phyloP scores from a whole-genome alignment of 2,329 filamentous ascomycete species.

The Calonectria hongkongensis region DNA sequence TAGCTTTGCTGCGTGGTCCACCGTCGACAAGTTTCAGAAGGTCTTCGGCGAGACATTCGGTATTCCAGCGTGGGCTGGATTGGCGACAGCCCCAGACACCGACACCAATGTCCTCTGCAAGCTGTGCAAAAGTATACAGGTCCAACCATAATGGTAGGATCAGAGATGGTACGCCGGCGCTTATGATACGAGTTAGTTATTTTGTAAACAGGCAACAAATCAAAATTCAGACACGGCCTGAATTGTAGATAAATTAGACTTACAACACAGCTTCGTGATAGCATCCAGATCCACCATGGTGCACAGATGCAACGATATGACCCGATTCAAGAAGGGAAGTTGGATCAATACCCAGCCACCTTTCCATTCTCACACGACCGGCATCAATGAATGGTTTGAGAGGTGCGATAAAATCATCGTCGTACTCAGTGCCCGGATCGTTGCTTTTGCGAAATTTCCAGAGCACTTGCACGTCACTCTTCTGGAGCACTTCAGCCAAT shows the following conservation, averaged over 20 bases:
- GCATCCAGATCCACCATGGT: conserved; percentile 12
- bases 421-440: background rate
- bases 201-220: background rate
- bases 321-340: background rate
- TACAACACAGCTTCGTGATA: conserved; percentile 17
- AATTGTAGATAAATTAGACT: background rate
- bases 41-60: background rate
- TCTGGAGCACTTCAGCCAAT: background rate
- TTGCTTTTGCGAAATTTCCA: conserved; percentile 17
- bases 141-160: background rate
- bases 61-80: background rate
- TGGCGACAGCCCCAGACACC: background rate
- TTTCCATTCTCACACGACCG: conserved; percentile 4
- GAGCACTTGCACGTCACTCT: background rate
- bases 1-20: background rate
- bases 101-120: conserved; percentile 9
- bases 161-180: background rate
- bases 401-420: background rate
- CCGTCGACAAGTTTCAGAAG: background rate
- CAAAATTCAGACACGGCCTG: background rate
- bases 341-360: conserved; percentile 14
- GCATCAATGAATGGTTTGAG: background rate
- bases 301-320: conserved; percentile 10
- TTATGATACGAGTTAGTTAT: background rate
- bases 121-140: background rate